Percentiles rank a stretch among this genome's conserved stretches.
Evolutionary conservation across 441 rosid genomes (phyloP).

Genomic region (Erodium trifolium): DNA sequence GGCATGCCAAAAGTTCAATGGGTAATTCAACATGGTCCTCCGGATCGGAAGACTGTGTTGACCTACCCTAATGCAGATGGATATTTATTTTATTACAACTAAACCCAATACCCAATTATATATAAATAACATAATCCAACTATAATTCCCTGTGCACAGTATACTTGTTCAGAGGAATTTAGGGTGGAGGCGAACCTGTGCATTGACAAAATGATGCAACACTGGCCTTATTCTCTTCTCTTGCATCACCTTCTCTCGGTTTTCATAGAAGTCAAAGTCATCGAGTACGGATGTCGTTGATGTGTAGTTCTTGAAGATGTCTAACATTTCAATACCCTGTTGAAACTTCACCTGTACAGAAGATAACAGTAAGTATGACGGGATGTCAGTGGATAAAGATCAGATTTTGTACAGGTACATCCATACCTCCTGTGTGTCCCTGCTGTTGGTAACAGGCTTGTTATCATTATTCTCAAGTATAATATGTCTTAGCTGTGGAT

Average conservation of each 20-base stretch:
- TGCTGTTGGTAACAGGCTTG: slow-evolving; percentile 86
- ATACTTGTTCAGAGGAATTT: neutral
- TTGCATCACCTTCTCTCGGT: slow-evolving; percentile 60
- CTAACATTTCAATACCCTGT: slow-evolving; percentile 64
- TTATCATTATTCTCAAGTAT: slow-evolving; percentile 86
- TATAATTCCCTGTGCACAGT: too few species aligned
- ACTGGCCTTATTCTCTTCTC: slow-evolving; percentile 63
- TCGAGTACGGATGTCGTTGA: slow-evolving; percentile 72
- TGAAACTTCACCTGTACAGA: slow-evolving; percentile 52
- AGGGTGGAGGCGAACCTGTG: neutral
- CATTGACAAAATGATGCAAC: neutral
- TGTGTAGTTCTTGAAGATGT: slow-evolving; percentile 67
- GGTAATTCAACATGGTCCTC: too few species aligned
- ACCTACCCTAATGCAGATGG: too few species aligned
- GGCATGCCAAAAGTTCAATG: too few species aligned
- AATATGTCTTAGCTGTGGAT: slow-evolving; percentile 72
- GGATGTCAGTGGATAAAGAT: neutral
- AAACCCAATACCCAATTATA: too few species aligned
- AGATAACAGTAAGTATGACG: neutral
- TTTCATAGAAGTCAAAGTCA: slow-evolving; percentile 81
- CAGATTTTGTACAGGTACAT: neutral
- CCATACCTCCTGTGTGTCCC: slow-evolving; percentile 89
- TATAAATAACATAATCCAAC: too few species aligned
- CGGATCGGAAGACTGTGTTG: too few species aligned
- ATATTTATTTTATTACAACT: too few species aligned